These are phyloP conservation scores for Leishmania aethiopica DNA, from an alignment of 208 protist genomes.

Conservation along the genomic window DNA sequence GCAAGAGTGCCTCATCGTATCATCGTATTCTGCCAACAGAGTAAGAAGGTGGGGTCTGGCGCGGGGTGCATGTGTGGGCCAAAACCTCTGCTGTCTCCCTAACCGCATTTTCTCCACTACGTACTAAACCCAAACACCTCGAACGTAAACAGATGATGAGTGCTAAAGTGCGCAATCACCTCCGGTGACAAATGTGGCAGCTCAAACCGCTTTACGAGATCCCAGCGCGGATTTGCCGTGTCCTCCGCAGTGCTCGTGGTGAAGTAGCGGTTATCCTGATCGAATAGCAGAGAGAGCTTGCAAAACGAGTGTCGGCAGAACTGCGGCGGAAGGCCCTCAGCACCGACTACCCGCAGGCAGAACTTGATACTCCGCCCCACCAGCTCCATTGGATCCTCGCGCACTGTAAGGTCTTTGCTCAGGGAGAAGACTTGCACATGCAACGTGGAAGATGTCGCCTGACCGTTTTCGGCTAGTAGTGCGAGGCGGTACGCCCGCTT, in stretches of 20 bases:
- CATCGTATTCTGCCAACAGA: background rate
- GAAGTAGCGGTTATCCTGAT: slow-evolving; percentile 64
- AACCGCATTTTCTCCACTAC: slow-evolving; percentile 5
- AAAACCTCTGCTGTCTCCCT: background rate
- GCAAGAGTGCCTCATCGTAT: background rate
- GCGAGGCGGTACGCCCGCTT: slow-evolving; percentile 39
- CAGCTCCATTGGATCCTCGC: slow-evolving; percentile 37
- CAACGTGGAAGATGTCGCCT: slow-evolving; percentile 45
- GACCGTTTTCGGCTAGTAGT: slow-evolving; percentile 47
- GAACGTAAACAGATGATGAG: slow-evolving; percentile 64
- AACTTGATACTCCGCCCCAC: slow-evolving; percentile 58
- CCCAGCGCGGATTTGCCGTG: slow-evolving; percentile 50
- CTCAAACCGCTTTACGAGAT: slow-evolving; percentile 70
- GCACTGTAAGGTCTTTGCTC: slow-evolving; percentile 10
- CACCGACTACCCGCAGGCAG: slow-evolving; percentile 71
- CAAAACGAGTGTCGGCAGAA: slow-evolving; percentile 60
- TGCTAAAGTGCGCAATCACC: slow-evolving; percentile 49
- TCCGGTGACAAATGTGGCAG: slow-evolving; percentile 53
- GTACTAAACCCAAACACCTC: slow-evolving; percentile 79
- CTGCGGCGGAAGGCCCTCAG: slow-evolving; percentile 47
- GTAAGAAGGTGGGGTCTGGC: background rate
- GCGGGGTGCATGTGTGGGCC: no score
- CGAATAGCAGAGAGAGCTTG: slow-evolving; percentile 57
- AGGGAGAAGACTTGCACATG: slow-evolving; percentile 66
- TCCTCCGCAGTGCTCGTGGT: slow-evolving; percentile 54